Base-by-base conservation (phyloP, 2,329 filamentous ascomycete genomes). In the Paracorniculantispora psalliotae region DNA sequence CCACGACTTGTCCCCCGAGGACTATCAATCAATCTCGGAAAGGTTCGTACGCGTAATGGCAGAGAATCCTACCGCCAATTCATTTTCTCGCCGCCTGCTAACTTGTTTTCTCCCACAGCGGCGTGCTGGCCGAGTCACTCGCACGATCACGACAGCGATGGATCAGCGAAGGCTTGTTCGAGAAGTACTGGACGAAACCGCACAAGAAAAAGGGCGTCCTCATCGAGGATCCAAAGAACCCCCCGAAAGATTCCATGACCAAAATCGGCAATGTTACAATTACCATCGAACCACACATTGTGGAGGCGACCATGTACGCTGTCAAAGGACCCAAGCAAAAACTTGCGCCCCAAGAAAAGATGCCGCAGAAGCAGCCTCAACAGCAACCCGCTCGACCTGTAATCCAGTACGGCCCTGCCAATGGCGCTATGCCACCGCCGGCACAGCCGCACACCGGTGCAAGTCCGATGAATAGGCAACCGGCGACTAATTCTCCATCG, bases 151-250 rank as follows among this genome's bases (percentile, higher is more conserved):
- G 89, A 61, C 80, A 86, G 59, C 84, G 82, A 80, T 92, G 88
- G 88, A 81, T 88, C 25, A 81, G 78, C 67, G 85, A 88, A 64
- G 87, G 87, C 30, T 80, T 91, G 50, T 90, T 92, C 65, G 86
- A 91, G 65, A 88, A 85, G 67, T 91, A 89, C 71, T 92, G 88
- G 88, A 82, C 85, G 9, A 91, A 91, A 68, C 87, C 88, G 3
- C 71, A 74, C 59, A 89, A 88, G 73, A 82, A 83, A 62, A 90
- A 88, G 70, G 85, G 86, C 46, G 81, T 83, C 2, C 71, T 85
- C 25, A 80, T 81, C 57, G 86, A 87, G 65, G 83, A 86, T 54
- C 77, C 81, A 6, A 84, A 85, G 64, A 89, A 90, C 66, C 87
- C 86, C 2, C 75, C 86, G 62, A 86, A 89, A 71, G 83, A 91